A percentile compares a stretch with the other conserved stretches of the same genome.
Conservation (phyloP, 768 basidiomycete genomes). For the Kwoniella sp. region DNA sequence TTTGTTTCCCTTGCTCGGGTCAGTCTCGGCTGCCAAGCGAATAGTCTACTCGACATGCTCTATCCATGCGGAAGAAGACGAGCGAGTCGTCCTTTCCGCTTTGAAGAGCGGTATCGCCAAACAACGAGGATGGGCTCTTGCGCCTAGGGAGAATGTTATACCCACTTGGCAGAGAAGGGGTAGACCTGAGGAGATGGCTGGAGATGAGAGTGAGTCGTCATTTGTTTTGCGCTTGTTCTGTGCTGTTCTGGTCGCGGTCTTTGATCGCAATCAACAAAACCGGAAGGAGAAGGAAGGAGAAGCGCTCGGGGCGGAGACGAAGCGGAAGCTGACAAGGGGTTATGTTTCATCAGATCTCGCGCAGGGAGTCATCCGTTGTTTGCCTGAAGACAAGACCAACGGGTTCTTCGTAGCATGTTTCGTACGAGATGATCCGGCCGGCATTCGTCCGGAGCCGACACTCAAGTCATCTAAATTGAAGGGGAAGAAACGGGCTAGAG, state of each 20-base stretch:
- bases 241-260: too few relatives aligned
- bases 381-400: constrained; percentile 76
- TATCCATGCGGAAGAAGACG: constrained; percentile 86
- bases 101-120: constrained; percentile 72
- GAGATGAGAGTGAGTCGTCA: constrained; percentile 58
- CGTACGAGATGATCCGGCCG: constrained; percentile 53
- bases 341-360: constrained; percentile 59
- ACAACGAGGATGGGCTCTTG: constrained; percentile 67
- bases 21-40: constrained; percentile 75
- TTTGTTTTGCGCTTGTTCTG: too few relatives aligned
- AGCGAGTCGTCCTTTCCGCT: constrained; percentile 78
- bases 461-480: constrained; percentile 1
- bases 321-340: too few relatives aligned
- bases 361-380: constrained; percentile 52
- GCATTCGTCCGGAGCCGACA: neutral
- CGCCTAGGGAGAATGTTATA: constrained; percentile 67
- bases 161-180: constrained; percentile 85
- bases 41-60: constrained; percentile 99
- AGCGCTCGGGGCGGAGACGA: too few relatives aligned
- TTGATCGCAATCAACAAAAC: too few relatives aligned
- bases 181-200: constrained; percentile 65
- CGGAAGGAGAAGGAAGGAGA: neutral
- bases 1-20: too few relatives aligned
- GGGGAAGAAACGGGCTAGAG: constrained; percentile 8
- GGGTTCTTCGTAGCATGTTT: constrained; percentile 99